These are phyloP conservation scores for Metschnikowia drakensbergensis DNA, from an alignment of 805 yeast genomes.

Conservation along the genomic window DNA sequence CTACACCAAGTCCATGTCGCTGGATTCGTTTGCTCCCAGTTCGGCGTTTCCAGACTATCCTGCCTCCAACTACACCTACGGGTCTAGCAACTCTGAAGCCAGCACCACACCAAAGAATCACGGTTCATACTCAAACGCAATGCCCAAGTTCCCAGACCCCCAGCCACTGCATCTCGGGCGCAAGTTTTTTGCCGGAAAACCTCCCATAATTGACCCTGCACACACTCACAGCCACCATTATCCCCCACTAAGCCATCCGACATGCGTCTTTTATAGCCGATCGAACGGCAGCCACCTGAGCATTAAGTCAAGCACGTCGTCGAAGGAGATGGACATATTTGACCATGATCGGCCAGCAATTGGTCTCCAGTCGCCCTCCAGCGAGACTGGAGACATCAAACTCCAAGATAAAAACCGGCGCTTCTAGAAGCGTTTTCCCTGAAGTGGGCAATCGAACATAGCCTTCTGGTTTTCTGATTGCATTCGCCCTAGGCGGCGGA, in stretches of 20 bases:
- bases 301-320: slow-evolving; percentile 22
- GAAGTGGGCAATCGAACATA: too few species aligned
- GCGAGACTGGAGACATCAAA: slow-evolving; percentile 2
- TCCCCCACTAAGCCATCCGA: slow-evolving; percentile 9
- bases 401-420: slow-evolving; percentile 3
- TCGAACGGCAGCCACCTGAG: slow-evolving; percentile 27
- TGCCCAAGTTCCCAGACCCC: background rate
- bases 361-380: slow-evolving; percentile 29
- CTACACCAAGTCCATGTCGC: slow-evolving; percentile 1
- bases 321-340: slow-evolving; percentile 22
- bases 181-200: background rate
- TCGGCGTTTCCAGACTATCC: slow-evolving; percentile 9
- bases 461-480: background rate
- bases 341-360: slow-evolving; percentile 23
- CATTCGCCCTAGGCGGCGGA: background rate
- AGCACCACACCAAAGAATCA: background rate
- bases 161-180: slow-evolving; percentile 3
- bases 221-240: slow-evolving; percentile 11
- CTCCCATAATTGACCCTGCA: slow-evolving; percentile 6
- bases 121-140: background rate
- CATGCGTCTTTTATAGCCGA: slow-evolving; percentile 6
- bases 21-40: background rate
- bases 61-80: slow-evolving; percentile 6
- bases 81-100: background rate
- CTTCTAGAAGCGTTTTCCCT: background rate